phyloP scores from a whole-genome alignment of 129 eudicot genomes.

The Arctium lappa region DNA sequence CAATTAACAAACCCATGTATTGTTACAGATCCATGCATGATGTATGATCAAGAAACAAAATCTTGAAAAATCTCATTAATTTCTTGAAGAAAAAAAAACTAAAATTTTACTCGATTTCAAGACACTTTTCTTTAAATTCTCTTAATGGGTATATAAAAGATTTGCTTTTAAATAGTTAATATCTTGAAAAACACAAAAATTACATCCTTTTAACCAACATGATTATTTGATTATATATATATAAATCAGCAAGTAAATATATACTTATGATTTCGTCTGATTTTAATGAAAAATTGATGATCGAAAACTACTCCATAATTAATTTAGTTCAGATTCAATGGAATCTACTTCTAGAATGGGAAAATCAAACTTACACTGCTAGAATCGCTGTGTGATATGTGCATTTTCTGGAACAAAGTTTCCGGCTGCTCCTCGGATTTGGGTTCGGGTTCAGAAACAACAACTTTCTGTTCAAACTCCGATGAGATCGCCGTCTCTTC shows the following conservation, averaged over 20 bases:
- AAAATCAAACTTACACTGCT: constrained; percentile 63
- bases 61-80: not conserved
- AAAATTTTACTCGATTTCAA: too few relatives aligned
- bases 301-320: not conserved
- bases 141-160: too few relatives aligned
- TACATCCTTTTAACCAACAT: too few relatives aligned
- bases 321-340: not conserved
- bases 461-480: constrained; percentile 54
- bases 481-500: constrained; percentile 40
- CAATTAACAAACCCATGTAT: not conserved
- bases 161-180: too few relatives aligned
- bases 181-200: too few relatives aligned
- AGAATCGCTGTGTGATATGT: constrained; percentile 46
- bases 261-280: not conserved
- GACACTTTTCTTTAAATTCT: too few relatives aligned
- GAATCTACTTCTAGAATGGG: not conserved
- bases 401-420: constrained; percentile 45
- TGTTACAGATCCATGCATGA: not conserved
- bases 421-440: constrained; percentile 39
- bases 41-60: not conserved
- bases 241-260: not conserved
- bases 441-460: constrained; percentile 48
- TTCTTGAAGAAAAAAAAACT: too few relatives aligned
- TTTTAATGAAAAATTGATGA: not conserved
- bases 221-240: too few relatives aligned